phyloP scores from a whole-genome alignment of 306 rosid species.

The Rosa rugosa region DNA sequence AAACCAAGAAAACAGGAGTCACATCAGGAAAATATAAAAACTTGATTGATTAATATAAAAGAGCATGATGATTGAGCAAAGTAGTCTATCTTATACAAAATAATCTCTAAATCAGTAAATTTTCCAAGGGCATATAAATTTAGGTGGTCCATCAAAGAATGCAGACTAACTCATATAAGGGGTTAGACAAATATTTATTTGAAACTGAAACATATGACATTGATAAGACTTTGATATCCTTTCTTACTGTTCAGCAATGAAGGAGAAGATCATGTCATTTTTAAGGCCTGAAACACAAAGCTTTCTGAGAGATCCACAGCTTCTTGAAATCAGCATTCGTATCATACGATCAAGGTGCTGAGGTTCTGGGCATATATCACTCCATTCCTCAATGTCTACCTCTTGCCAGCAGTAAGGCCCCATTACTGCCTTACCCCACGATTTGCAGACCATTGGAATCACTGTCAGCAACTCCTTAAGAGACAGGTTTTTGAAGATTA shows the following conservation, averaged over 20 bases:
- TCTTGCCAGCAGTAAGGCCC: slow-evolving; percentile 99
- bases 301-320: slow-evolving; percentile 79
- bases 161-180: neutral
- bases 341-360: slow-evolving; percentile 70
- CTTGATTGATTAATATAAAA: neutral
- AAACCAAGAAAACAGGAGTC: slow-evolving; percentile 36
- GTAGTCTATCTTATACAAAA: neutral
- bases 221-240: neutral
- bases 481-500: slow-evolving; percentile 75
- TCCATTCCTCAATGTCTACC: slow-evolving; percentile 93
- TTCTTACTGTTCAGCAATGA: slow-evolving; percentile 91
- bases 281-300: slow-evolving; percentile 74
- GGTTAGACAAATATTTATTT: neutral
- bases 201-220: slow-evolving; percentile 1
- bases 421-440: slow-evolving; percentile 77
- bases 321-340: slow-evolving; percentile 64
- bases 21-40: neutral
- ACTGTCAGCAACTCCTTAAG: slow-evolving; percentile 74
- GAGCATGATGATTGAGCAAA: neutral
- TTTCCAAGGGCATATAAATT: neutral
- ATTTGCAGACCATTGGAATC: slow-evolving; percentile 87
- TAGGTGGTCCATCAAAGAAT: neutral
- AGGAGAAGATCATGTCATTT: slow-evolving; percentile 54
- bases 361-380: slow-evolving; percentile 48
- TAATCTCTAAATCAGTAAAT: neutral